phyloP scores from a whole-genome alignment of 805 yeast species.

The Candida cerambycidarum region DNA sequence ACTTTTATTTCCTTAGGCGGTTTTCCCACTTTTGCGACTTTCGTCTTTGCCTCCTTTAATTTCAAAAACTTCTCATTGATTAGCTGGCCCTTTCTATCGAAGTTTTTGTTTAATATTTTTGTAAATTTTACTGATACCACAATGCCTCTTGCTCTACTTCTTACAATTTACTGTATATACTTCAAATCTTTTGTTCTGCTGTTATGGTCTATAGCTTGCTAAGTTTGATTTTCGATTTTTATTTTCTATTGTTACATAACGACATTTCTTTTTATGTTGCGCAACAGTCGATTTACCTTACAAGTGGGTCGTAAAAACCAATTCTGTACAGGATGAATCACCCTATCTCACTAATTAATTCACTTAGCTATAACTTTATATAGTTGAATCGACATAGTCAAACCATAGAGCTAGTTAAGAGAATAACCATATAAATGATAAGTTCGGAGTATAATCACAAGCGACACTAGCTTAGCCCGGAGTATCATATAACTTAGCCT shows the following conservation, averaged over 20 bases:
- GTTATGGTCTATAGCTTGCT: no score
- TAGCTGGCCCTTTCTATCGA: no score
- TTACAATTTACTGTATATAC: no score
- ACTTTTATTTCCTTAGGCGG: not conserved
- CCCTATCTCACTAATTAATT: not conserved
- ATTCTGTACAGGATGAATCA: constrained; percentile 2
- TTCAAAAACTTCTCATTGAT: not conserved
- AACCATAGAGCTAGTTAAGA: not conserved
- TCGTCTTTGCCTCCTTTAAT: not conserved
- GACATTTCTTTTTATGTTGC: not conserved
- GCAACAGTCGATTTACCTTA: not conserved
- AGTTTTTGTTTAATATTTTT: no score
- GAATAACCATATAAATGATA: no score
- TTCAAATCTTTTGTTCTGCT: no score
- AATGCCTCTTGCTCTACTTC: no score
- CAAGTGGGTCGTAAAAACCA: not conserved
- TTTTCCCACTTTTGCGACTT: constrained; percentile 5
- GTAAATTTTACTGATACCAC: no score
- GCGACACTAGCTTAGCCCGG: not conserved
- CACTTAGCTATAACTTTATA: no score
- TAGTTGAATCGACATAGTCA: no score
- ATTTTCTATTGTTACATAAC: not conserved
- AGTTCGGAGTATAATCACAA: no score
- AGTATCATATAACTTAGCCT: not conserved
- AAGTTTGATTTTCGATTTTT: no score